phyloP scores from a whole-genome alignment of 192 early-diverging fungal species.

The Coemansia sp. region DNA sequence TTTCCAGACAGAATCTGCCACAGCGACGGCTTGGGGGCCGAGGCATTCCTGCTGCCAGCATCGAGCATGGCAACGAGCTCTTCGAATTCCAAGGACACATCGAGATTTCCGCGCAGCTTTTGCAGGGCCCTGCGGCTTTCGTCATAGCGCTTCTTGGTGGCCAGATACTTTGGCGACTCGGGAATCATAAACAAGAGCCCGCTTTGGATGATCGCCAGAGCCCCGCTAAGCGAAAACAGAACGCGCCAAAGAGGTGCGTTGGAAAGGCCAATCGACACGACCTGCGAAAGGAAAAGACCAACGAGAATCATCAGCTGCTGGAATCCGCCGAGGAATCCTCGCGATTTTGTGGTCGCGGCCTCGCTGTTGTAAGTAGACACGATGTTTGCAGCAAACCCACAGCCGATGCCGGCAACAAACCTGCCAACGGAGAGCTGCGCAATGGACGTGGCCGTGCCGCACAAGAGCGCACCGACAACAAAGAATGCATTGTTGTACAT shows the following conservation, averaged over 20 bases:
- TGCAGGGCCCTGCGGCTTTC: conserved; percentile 56
- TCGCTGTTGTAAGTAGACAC: conserved; percentile 82
- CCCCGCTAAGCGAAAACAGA: conserved; percentile 62
- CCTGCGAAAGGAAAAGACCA: conserved; percentile 75
- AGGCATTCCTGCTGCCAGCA: conserved; percentile 5
- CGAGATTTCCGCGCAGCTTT: conserved; percentile 51
- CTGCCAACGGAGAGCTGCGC: conserved; percentile 61
- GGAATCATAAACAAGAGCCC: conserved; percentile 70
- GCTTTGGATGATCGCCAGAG: conserved; percentile 61
- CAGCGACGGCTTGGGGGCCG: conserved; percentile 33
- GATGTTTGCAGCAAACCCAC: conserved; percentile 70
- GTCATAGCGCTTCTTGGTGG: conserved; percentile 56
- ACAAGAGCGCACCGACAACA: conserved; percentile 59
- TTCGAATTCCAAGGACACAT: conserved; percentile 58
- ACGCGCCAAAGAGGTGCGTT: conserved; percentile 66
- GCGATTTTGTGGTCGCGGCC: conserved; percentile 61
- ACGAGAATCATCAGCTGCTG: conserved; percentile 83
- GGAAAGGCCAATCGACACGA: conserved; percentile 62
- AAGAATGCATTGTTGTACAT: conserved; percentile 68
- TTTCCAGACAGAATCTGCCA: conserved; percentile 47
- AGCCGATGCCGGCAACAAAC: conserved; percentile 72
- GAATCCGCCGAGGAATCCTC: conserved; percentile 74
- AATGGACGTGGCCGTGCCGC: conserved; percentile 57
- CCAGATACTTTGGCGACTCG: conserved; percentile 71
- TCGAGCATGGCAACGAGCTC: conserved; percentile 55